These are phyloP conservation scores for Austroboletus rostrupii DNA, from an alignment of 1,284 basidiomycete species.

Conservation along the genomic window DNA sequence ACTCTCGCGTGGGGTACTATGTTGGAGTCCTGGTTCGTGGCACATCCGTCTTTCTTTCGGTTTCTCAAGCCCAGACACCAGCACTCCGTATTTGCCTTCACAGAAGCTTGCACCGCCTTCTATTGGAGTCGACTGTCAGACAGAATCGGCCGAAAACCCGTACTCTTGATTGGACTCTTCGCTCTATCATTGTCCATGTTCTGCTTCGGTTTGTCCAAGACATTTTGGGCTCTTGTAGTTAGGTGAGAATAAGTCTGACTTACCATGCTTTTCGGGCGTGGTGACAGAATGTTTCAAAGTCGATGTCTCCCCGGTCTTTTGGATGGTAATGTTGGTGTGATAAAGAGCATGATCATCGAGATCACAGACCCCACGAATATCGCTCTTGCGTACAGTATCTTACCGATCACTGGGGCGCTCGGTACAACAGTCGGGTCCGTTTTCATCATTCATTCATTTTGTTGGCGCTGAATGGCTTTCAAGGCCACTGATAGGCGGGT, in stretches of 20 bases:
- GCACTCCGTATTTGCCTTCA: conserved; percentile 53
- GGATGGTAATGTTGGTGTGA: conserved; percentile 46
- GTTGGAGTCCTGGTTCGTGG: conserved; percentile 50
- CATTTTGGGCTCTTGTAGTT: conserved; percentile 53
- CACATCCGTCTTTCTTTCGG: background rate
- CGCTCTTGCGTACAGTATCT: conserved; percentile 34
- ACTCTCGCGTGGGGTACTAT: conserved; percentile 48
- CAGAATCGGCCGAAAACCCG: conserved; percentile 59
- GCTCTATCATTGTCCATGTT: conserved; percentile 59
- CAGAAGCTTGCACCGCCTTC: conserved; percentile 53
- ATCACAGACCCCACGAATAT: conserved; percentile 37
- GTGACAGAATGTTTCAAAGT: conserved; percentile 11
- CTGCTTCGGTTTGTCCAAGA: conserved; percentile 59
- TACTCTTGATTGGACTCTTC: conserved; percentile 55
- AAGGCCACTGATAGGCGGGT: conserved; percentile 62
- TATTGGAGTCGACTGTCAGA: conserved; percentile 69
- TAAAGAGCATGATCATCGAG: conserved; percentile 37
- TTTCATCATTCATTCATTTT: background rate
- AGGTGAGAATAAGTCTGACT: conserved; percentile 34
- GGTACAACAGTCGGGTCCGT: conserved; percentile 42
- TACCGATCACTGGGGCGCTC: conserved; percentile 45
- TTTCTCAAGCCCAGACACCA: conserved; percentile 19
- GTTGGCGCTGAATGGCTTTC: conserved; percentile 4
- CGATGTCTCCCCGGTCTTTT: conserved; percentile 37
- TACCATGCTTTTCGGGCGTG: background rate